These are phyloP conservation scores for Chytriomyces confervae DNA, from an alignment of 192 early-diverging fungal species.

Conservation along the genomic window DNA sequence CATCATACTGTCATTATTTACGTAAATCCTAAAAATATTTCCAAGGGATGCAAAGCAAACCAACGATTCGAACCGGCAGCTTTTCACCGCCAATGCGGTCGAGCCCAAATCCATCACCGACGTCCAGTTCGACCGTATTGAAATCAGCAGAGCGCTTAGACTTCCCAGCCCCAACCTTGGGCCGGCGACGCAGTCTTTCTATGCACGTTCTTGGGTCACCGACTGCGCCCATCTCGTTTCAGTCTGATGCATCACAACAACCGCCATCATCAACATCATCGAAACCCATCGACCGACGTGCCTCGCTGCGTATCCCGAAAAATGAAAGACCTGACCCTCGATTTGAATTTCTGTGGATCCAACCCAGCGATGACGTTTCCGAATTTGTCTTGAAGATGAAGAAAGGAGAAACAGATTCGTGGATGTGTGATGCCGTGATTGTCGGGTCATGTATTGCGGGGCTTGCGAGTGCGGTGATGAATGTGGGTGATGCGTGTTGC, in stretches of 20 bases:
- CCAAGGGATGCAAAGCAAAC: not conserved
- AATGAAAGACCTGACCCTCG: no score
- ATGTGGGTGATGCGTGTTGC: no score
- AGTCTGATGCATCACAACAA: not conserved
- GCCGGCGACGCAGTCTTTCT: not conserved
- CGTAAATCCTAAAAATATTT: not conserved
- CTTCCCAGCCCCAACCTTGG: not conserved
- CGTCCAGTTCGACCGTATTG: slow-evolving; percentile 5
- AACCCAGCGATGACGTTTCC: no score
- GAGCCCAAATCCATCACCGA: not conserved
- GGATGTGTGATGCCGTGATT: no score
- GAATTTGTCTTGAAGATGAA: no score
- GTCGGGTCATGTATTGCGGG: no score
- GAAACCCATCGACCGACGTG: not conserved
- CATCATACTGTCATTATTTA: not conserved
- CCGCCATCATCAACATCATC: not conserved
- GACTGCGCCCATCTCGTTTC: not conserved
- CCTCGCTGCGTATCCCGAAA: no score
- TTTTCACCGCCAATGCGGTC: not conserved
- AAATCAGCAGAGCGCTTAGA: not conserved
- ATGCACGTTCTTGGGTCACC: not conserved
- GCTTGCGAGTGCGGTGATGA: no score
- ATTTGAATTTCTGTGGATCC: no score
- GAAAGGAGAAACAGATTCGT: no score
- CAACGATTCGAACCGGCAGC: not conserved